Evolutionary conservation across 2,329 filamentous ascomycete species (phyloP), one percentile per base, ranked within the genome.

Genomic region (Aspergillus cejpii): DNA sequence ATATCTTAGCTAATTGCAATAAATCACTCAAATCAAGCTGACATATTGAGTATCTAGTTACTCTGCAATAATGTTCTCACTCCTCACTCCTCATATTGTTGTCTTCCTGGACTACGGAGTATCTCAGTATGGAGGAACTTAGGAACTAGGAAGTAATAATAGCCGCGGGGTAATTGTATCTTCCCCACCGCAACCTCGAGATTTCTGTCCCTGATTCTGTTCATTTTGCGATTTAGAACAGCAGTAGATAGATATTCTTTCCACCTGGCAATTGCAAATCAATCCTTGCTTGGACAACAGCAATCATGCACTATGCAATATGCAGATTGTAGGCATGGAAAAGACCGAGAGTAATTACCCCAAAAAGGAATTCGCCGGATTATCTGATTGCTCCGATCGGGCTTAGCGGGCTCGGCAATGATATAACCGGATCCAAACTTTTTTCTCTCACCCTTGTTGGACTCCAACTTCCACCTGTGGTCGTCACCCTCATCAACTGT

Each of bases 371-470:
- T 14, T n/a, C 48, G 14, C 41, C 50, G 54, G 50, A 50, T 23
- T 49, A 53, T 55, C 48, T 48, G 49, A 54, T 56, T 56, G 50
- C 44, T 50, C 55, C 51, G 53, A 57, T 56, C 50, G 52, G 54
- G 53, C 33, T 45, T 57, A 57, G 55, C 43, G 44, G 47, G 46
- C 51, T 55, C 44, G 51, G 49, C 47, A 54, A 55, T 58, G 54
- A 58, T 52, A 57, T 54, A 57, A 57, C 51, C 48, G 51, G 50
- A 54, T 45, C 55, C 54, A 51, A 54, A 56, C 46, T 51, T 57
- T 57, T 55, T 56, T 52, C 53, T n/a, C n/a, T n/a, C n/a, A n/a
- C n/a, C n/a, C n/a, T n/a, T n/a, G n/a, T n/a, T n/a, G 51, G 50
- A 54, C 43, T 53, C 54, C 49, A 54, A 56, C 46, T 51, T 57